Evolutionary conservation across 2,329 filamentous ascomycete genomes (phyloP).

Genomic region (Phialophora expanda): DNA sequence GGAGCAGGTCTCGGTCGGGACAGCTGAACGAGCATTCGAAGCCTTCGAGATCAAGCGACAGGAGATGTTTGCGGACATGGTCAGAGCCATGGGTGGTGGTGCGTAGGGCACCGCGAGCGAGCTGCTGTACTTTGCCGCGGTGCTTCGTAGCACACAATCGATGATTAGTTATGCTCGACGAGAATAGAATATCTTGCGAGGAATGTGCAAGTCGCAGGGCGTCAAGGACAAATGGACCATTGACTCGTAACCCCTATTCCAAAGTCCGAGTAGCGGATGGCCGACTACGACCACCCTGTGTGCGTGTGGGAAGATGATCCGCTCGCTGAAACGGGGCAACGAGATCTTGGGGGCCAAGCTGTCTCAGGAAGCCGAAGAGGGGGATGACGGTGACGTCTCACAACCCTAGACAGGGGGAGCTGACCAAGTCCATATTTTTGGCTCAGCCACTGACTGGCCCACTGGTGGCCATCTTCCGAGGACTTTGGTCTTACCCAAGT

Average conservation of each 20-base stretch:
- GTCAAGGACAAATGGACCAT: not conserved
- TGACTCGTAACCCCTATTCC: constrained; percentile 11
- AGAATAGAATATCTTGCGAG: constrained; percentile 8
- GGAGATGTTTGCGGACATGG: constrained; percentile 40
- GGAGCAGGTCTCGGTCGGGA: constrained; percentile 59
- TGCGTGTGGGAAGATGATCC: constrained; percentile 1
- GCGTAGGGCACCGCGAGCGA: not conserved
- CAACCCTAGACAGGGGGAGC: constrained; percentile 20
- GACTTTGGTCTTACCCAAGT: not conserved
- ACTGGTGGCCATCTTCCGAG: constrained; percentile 13
- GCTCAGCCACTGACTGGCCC: constrained; percentile 14
- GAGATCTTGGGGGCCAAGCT: constrained; percentile 15
- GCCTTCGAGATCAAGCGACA: constrained; percentile 57
- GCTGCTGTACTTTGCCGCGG: not conserved
- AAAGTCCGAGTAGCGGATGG: not conserved
- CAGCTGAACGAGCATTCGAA: constrained; percentile 49
- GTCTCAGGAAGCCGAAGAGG: constrained; percentile 12
- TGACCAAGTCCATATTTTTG: constrained; percentile 24
- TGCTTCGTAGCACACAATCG: not conserved
- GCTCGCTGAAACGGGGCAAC: constrained; percentile 11
- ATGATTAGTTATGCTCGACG: constrained; percentile 4
- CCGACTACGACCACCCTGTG: not conserved
- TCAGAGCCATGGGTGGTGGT: constrained; percentile 18
- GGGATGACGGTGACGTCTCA: constrained; percentile 20
- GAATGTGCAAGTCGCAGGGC: not conserved